Percentiles rank a stretch among this genome's conserved stretches.
Conservation (phyloP, 768 basidiomycete genomes). For the Hericium coralloides region DNA sequence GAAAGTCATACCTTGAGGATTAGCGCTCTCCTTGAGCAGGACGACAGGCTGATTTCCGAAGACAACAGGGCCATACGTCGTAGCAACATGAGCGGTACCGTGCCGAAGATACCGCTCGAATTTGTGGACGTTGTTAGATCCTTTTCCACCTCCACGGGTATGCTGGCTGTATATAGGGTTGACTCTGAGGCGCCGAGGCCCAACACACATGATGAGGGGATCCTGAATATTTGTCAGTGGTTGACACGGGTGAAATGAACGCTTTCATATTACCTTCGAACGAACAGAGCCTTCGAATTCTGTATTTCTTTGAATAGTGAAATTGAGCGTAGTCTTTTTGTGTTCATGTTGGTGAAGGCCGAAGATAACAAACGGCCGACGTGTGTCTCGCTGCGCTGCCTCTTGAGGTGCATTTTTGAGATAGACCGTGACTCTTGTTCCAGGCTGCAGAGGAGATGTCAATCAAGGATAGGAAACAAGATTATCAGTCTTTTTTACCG, state of each 20-base stretch:
- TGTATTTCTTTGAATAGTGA: slow-evolving; percentile 89
- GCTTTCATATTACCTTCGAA: slow-evolving; percentile 58
- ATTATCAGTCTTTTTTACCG: slow-evolving; percentile 38
- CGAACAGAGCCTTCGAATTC: slow-evolving; percentile 84
- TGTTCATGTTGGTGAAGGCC: slow-evolving; percentile 91
- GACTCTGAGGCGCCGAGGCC: slow-evolving; percentile 75
- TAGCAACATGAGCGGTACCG: slow-evolving; percentile 74
- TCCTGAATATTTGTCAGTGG: slow-evolving; percentile 41
- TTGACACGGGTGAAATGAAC: background rate
- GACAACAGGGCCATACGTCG: slow-evolving; percentile 78
- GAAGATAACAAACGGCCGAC: slow-evolving; percentile 56
- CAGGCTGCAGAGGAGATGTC: slow-evolving; percentile 42
- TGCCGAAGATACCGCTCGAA: slow-evolving; percentile 86
- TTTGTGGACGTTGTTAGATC: slow-evolving; percentile 95
- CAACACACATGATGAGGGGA: slow-evolving; percentile 80
- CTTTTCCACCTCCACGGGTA: slow-evolving; percentile 81
- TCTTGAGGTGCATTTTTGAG: slow-evolving; percentile 68
- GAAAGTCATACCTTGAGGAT: slow-evolving; percentile 48
- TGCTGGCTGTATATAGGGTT: slow-evolving; percentile 93
- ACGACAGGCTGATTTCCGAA: slow-evolving; percentile 83
- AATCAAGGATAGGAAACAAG: background rate
- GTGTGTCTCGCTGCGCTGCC: slow-evolving; percentile 28
- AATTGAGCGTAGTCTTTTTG: slow-evolving; percentile 88
- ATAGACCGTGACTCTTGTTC: slow-evolving; percentile 69
- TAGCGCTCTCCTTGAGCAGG: slow-evolving; percentile 60